Conservation (phyloP, 2,329 filamentous ascomycete species). For the Akanthomyces lecanii region DNA sequence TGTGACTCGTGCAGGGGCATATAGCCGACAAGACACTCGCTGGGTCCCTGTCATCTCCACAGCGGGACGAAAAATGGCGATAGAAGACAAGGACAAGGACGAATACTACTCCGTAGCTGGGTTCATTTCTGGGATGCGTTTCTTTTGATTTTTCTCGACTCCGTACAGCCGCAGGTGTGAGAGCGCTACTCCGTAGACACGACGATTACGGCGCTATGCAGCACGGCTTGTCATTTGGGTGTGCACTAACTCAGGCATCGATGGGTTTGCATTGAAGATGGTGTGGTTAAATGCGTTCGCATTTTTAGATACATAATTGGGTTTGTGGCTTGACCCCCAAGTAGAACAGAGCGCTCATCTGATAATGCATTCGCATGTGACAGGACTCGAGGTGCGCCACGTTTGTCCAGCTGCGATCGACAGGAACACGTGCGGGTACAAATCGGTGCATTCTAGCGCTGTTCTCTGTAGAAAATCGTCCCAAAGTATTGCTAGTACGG, state of each 20-base stretch:
- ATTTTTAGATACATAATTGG: neutral
- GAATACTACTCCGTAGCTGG: too few relatives aligned
- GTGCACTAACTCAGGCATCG: neutral
- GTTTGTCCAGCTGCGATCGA: neutral
- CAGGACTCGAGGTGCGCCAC: neutral
- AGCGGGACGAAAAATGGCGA: neutral
- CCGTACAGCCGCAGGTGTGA: too few relatives aligned
- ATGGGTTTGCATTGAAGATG: too few relatives aligned
- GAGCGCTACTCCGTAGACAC: too few relatives aligned
- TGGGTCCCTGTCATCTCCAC: neutral
- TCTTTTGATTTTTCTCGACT: too few relatives aligned
- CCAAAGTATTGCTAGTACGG: neutral
- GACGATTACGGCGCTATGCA: too few relatives aligned
- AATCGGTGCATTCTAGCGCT: neutral
- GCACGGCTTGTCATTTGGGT: too few relatives aligned
- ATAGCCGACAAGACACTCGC: neutral
- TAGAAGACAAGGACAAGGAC: neutral
- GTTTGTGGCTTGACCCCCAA: neutral
- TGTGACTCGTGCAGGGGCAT: slow-evolving; percentile 4
- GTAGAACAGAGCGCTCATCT: neutral
- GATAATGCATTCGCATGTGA: slow-evolving; percentile 5
- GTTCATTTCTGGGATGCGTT: too few relatives aligned
- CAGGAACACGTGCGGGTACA: slow-evolving; percentile 6
- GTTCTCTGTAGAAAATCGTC: neutral
- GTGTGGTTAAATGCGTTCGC: too few relatives aligned